phyloP scores from a whole-genome alignment of 2,329 filamentous ascomycete species.

The Aschersonia sp. region DNA sequence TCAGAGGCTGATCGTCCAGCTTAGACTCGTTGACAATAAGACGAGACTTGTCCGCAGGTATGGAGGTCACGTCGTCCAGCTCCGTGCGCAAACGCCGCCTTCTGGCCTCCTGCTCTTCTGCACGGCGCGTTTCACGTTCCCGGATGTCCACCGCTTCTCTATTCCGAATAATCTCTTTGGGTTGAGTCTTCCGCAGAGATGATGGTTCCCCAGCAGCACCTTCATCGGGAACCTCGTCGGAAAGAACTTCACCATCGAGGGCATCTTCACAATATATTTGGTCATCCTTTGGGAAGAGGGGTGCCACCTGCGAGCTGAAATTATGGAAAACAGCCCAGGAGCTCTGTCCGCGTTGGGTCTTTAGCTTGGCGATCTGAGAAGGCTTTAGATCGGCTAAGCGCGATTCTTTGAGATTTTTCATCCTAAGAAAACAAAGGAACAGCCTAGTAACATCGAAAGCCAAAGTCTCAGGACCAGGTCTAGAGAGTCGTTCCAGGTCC shows the following conservation, averaged over 20 bases:
- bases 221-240: slow-evolving; percentile 6
- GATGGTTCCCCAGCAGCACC: slow-evolving; percentile 5
- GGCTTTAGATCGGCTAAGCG: slow-evolving; percentile 1
- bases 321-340: slow-evolving; percentile 11
- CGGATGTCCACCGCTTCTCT: slow-evolving; percentile 34
- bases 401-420: slow-evolving; percentile 9
- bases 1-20: slow-evolving; percentile 40
- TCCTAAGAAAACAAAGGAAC: slow-evolving; percentile 15
- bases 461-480: slow-evolving; percentile 5
- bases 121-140: slow-evolving; percentile 36
- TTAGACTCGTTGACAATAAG: slow-evolving; percentile 57
- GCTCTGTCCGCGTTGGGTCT: slow-evolving; percentile 7
- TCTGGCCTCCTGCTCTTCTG: slow-evolving; percentile 39
- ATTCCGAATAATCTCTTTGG: slow-evolving; percentile 20
- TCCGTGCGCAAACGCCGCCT: slow-evolving; percentile 29
- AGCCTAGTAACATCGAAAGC: slow-evolving; percentile 16
- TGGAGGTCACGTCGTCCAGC: slow-evolving; percentile 27
- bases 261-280: slow-evolving; percentile 16
- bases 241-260: neutral
- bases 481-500: slow-evolving; percentile 4
- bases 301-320: slow-evolving; percentile 12
- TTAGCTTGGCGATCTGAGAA: slow-evolving; percentile 7
- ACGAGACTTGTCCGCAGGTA: slow-evolving; percentile 28
- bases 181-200: slow-evolving; percentile 7
- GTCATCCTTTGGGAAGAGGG: slow-evolving; percentile 16